These are phyloP conservation scores for Bryum argenteum DNA, from an alignment of 225 moss, liverwort and hornwort species.

Conservation along the genomic window DNA sequence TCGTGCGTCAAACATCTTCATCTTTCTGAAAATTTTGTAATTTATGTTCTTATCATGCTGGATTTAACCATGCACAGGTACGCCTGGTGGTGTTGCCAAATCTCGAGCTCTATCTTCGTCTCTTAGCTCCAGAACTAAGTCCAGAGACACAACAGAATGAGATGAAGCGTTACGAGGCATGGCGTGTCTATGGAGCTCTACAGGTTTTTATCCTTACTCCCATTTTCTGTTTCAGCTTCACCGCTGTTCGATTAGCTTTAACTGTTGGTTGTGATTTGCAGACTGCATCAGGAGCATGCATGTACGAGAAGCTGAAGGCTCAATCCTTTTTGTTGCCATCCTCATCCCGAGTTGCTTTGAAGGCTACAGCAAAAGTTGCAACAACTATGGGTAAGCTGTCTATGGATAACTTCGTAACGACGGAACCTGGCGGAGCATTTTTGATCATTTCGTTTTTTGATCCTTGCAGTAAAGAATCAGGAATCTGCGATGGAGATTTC, in stretches of 20 bases:
- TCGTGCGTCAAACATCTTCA: not conserved
- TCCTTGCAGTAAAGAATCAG: constrained; percentile 53
- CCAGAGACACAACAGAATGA: constrained; percentile 88
- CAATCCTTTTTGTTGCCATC: constrained; percentile 64
- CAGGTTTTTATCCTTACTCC: constrained; percentile 54
- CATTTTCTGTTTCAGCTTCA: not conserved
- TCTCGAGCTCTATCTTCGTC: constrained; percentile 86
- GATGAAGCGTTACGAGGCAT: constrained; percentile 99
- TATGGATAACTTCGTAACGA: constrained; percentile 1
- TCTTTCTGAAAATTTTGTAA: not conserved
- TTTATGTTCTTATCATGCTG: not conserved
- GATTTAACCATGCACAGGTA: constrained; percentile 52
- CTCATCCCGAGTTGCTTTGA: constrained; percentile 47
- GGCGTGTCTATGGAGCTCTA: constrained; percentile 92
- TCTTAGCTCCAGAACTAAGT: constrained; percentile 84
- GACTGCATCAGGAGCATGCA: constrained; percentile 85
- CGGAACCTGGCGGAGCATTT: constrained; percentile 19
- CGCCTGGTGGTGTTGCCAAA: constrained; percentile 88
- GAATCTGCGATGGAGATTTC: constrained; percentile 54
- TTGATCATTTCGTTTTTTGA: not conserved
- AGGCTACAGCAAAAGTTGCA: constrained; percentile 51
- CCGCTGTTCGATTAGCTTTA: not conserved
- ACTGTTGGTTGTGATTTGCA: constrained; percentile 36
- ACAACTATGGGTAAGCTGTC: constrained; percentile 47
- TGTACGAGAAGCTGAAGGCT: constrained; percentile 75